These are phyloP conservation scores for Termitomyces sp. DNA, from an alignment of 768 basidiomycete species.

Conservation along the genomic window DNA sequence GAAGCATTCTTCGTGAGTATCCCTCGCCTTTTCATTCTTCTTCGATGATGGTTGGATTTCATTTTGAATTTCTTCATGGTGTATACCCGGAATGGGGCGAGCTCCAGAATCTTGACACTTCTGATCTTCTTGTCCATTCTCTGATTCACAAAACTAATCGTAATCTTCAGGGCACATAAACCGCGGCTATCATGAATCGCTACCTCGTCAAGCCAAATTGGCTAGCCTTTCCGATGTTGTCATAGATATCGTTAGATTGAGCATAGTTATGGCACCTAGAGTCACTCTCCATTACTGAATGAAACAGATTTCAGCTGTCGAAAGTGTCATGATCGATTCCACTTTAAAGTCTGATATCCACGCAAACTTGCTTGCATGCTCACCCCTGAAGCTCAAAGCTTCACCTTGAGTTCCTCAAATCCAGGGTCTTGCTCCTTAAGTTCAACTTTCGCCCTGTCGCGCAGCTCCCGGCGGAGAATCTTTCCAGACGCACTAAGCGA, in stretches of 20 bases:
- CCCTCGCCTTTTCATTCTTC: constrained; percentile 4
- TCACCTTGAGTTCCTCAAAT: constrained; percentile 24
- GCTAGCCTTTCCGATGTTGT: too few relatives aligned
- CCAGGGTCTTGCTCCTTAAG: constrained; percentile 32
- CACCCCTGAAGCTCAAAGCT: constrained; percentile 19
- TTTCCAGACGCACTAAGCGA: constrained; percentile 71
- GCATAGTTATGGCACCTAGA: too few relatives aligned
- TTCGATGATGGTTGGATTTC: constrained; percentile 51
- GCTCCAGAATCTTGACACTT: constrained; percentile 75
- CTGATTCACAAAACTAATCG: neutral
- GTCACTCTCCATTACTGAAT: too few relatives aligned
- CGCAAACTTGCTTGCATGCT: too few relatives aligned
- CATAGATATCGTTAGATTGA: too few relatives aligned
- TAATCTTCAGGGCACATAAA: neutral
- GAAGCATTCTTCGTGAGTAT: neutral
- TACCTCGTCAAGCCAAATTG: too few relatives aligned
- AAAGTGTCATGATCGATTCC: too few relatives aligned
- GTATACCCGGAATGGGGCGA: constrained; percentile 61
- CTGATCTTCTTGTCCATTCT: constrained; percentile 24
- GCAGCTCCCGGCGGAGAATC: constrained; percentile 74
- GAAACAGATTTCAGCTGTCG: too few relatives aligned
- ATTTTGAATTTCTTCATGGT: constrained; percentile 91
- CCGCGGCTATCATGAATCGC: too few relatives aligned
- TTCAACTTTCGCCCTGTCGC: constrained; percentile 61
- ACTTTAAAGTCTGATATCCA: too few relatives aligned